phyloP scores from a whole-genome alignment of 2,329 filamentous ascomycete species.

The Metarhizium sp. region DNA sequence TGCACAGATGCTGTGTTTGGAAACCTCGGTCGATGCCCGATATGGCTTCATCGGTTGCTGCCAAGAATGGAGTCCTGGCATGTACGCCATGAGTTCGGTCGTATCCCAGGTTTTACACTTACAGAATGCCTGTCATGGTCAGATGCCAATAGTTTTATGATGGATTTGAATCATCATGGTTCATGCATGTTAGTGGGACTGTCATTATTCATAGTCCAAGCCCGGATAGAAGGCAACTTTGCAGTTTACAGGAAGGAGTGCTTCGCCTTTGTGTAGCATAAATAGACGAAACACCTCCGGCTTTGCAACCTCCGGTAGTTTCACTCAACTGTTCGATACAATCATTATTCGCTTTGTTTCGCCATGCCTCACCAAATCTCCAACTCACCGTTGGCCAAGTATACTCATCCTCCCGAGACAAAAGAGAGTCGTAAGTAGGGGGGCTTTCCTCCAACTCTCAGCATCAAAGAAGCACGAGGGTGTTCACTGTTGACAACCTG shows the following conservation, averaged over 20 bases:
- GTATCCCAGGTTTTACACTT: background rate
- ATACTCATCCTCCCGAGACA: conserved; percentile 1
- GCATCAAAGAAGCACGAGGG: background rate
- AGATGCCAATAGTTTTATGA: background rate
- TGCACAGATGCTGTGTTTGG: background rate
- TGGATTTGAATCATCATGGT: background rate
- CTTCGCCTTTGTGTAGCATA: background rate
- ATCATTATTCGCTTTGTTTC: background rate
- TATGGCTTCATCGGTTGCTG: background rate
- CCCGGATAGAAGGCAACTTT: background rate
- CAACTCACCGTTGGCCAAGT: background rate
- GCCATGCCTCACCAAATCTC: background rate
- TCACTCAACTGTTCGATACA: background rate
- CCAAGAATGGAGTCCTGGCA: too few relatives aligned
- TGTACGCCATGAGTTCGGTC: too few relatives aligned
- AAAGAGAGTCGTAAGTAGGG: background rate
- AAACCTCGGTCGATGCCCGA: background rate
- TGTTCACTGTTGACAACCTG: background rate
- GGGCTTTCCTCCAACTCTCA: background rate
- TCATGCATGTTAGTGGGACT: background rate
- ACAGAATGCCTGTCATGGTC: background rate
- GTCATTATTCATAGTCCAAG: background rate
- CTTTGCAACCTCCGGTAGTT: too few relatives aligned
- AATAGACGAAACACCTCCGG: background rate
- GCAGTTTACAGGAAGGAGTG: background rate